Percentiles rank a stretch among this genome's conserved stretches.
These are phyloP conservation scores for Mortierella hygrophila DNA, from an alignment of 192 early-diverging fungal species.

Conservation along the genomic window DNA sequence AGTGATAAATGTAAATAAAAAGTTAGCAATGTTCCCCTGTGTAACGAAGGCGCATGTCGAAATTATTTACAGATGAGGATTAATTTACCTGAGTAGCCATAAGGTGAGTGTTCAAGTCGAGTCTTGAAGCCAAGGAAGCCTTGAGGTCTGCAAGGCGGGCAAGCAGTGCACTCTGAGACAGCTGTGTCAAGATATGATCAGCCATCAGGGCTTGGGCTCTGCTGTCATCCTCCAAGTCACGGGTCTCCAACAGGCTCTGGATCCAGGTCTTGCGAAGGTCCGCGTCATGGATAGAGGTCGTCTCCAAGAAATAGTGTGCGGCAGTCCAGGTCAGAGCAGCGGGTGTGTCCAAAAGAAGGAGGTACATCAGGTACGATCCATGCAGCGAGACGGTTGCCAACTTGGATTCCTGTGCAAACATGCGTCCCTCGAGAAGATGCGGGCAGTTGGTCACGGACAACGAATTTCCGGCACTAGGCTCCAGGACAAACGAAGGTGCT, in stretches of 20 bases:
- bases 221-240: slow-evolving; percentile 37
- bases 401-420: slow-evolving; percentile 68
- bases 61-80: background rate
- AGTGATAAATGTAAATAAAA: background rate
- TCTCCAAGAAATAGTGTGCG: slow-evolving; percentile 66
- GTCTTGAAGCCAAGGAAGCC: slow-evolving; percentile 20
- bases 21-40: background rate
- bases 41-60: background rate
- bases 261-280: slow-evolving; percentile 63
- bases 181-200: slow-evolving; percentile 25
- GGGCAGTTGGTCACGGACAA: slow-evolving; percentile 61
- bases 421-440: slow-evolving; percentile 60
- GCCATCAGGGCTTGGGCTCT: slow-evolving; percentile 42
- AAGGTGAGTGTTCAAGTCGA: slow-evolving; percentile 28
- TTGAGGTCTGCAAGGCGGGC: slow-evolving; percentile 35
- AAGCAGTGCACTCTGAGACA: slow-evolving; percentile 37
- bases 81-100: slow-evolving; percentile 35
- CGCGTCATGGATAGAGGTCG: slow-evolving; percentile 56
- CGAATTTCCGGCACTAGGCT: slow-evolving; percentile 20
- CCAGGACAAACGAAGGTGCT: slow-evolving; percentile 27
- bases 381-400: slow-evolving; percentile 67
- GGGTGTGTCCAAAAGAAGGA: slow-evolving; percentile 49
- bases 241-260: slow-evolving; percentile 26
- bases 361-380: slow-evolving; percentile 64
- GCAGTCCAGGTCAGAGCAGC: slow-evolving; percentile 39